Evolutionary conservation across 371 early-diverging fungal genomes (phyloP), one percentile per base, ranked within the genome.

Genomic region (Saksenaea vasiformis): DNA sequence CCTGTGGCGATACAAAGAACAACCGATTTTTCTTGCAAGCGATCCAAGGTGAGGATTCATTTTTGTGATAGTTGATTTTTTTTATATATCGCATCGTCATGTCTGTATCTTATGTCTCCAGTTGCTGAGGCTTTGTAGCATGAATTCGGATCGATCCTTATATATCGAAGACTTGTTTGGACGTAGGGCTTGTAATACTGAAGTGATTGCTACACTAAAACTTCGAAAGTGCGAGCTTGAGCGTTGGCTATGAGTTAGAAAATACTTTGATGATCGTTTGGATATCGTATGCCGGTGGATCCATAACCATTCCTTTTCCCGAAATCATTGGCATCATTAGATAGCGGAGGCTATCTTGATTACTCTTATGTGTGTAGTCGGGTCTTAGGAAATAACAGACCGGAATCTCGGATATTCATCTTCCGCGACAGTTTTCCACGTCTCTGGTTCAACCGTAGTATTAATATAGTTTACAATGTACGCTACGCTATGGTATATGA

Each of bases 21-120:
- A 17, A 72, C 36, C 0, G 53, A 35, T n/a, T 69, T 72, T 27
- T 56, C 41, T 67, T 72, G 67, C 15, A 72, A 28, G 10, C 44
- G 19, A 4, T 61, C 13, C 22, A 65, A 27, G 8, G 53, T 8
- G 27, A 61, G 39, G 5, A 5, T 14, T 14, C 14, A 14, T 41
- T 41, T 13, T 5, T 14, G 8, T 41, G 14, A 1, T 41, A 41
- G 1, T 17, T 41, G 13, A n/a, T n/a, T n/a, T 9, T n/a, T 41
- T 0, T 14, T n/a, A 41, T 8, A 10, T n/a, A 41, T 4, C 14
- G n/a, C 5, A 41, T 8, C 17, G 1, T n/a, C 5, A 41, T 17
- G 14, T 41, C 14, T 5, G 14, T 41, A 17, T 41, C 43, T 14
- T 14, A 41, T 14, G 43, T 41, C 14, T 41, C 43, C 43, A 41